A percentile compares a stretch with the other conserved stretches of the same genome.
These are phyloP conservation scores for Verticillium tricorpus DNA, from an alignment of 2,329 filamentous ascomycete genomes.

Conservation along the genomic window DNA sequence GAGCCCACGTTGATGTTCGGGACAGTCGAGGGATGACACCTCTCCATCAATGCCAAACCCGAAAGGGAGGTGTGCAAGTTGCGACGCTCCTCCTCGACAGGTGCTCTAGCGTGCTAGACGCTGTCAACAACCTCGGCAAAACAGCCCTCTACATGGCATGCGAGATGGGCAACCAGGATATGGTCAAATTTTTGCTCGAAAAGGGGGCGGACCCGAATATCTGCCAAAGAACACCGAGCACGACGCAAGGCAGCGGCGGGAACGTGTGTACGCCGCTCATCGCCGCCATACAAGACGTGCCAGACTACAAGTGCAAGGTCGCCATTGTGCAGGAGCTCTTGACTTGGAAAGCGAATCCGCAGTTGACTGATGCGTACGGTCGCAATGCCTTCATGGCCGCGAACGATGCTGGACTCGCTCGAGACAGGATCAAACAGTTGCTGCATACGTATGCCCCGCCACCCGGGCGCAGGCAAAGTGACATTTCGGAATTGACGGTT, in stretches of 20 bases:
- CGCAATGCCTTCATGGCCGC: slow-evolving; percentile 5
- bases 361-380: slow-evolving; percentile 10
- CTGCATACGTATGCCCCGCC: slow-evolving; percentile 3
- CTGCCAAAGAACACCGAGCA: slow-evolving; percentile 10
- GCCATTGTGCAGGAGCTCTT: slow-evolving; percentile 18
- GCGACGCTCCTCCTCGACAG: slow-evolving; percentile 18
- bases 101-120: slow-evolving; percentile 14
- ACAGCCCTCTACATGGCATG: slow-evolving; percentile 24
- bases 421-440: slow-evolving; percentile 9
- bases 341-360: slow-evolving; percentile 14
- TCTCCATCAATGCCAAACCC: slow-evolving; percentile 21
- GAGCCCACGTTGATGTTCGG: slow-evolving; percentile 18
- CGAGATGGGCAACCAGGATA: slow-evolving; percentile 21
- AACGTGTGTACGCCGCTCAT: slow-evolving; percentile 19
- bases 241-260: neutral
- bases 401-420: slow-evolving; percentile 7
- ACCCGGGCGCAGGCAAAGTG: slow-evolving; percentile 1
- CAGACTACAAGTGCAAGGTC: slow-evolving; percentile 16
- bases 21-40: slow-evolving; percentile 18
- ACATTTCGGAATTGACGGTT: slow-evolving; percentile 4
- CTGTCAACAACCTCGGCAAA: slow-evolving; percentile 18
- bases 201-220: slow-evolving; percentile 19
- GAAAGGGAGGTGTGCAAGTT: slow-evolving; percentile 16
- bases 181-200: slow-evolving; percentile 19
- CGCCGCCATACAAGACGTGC: slow-evolving; percentile 19